Conservation (phyloP, 768 basidiomycete genomes). For the Mycena amicta region DNA sequence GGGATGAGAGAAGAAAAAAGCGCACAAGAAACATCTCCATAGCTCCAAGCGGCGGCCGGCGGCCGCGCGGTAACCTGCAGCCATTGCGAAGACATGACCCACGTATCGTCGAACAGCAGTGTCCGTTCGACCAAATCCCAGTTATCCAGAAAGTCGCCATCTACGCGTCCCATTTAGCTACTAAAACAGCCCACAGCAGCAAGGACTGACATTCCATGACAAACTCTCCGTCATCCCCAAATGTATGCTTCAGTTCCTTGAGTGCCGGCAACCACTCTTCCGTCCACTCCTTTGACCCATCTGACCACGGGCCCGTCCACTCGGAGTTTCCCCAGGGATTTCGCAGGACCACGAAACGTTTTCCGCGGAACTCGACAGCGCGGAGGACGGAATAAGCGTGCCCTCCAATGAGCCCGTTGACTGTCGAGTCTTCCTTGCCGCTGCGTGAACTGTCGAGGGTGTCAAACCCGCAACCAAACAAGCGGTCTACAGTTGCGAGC, state of each 20-base stretch:
- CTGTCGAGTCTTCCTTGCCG: conserved; percentile 29
- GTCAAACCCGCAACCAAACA: conserved; percentile 56
- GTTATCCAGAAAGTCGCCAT: conserved; percentile 45
- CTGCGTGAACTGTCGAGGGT: conserved; percentile 35
- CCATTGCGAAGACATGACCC: conserved; percentile 54
- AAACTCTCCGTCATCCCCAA: conserved; percentile 53
- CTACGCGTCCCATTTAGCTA: conserved; percentile 21
- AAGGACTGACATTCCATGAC: conserved; percentile 50
- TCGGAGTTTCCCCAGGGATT: conserved; percentile 55
- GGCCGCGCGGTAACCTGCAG: conserved; percentile 45
- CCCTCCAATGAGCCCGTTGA: conserved; percentile 41
- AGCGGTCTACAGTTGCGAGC: conserved; percentile 50
- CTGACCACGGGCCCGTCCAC: conserved; percentile 53
- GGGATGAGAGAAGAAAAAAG: conserved; percentile 4
- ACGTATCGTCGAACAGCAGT: conserved; percentile 48
- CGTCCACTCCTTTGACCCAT: conserved; percentile 55
- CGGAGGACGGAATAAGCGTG: conserved; percentile 53
- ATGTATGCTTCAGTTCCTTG: conserved; percentile 40
- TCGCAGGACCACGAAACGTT: conserved; percentile 49
- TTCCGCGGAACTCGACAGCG: conserved; percentile 46
- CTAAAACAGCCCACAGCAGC: neutral
- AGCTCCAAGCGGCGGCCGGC: conserved; percentile 51
- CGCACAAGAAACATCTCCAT: conserved; percentile 58
- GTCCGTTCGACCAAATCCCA: conserved; percentile 49
- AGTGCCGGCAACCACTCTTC: conserved; percentile 47